phyloP scores from a whole-genome alignment of 2,329 filamentous ascomycete genomes.

The Cladosporium phlei region DNA sequence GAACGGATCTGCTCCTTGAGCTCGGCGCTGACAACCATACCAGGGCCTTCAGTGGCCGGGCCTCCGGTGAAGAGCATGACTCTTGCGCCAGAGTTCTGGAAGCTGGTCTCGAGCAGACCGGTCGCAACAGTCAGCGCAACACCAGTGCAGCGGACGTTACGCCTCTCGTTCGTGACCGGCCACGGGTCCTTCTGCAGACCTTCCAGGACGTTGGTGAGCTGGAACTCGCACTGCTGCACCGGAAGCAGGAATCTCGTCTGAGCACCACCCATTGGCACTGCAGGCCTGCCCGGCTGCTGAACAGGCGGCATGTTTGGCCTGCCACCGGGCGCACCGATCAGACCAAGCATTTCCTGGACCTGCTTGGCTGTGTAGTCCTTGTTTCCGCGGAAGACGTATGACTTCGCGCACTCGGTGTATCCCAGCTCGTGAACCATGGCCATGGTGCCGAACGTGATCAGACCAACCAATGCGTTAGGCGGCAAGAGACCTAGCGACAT shows the following conservation, averaged over 20 bases:
- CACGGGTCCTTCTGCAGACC: slow-evolving; percentile 95
- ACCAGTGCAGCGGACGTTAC: slow-evolving; percentile 85
- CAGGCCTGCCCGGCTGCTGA: slow-evolving; percentile 64
- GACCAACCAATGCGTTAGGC: slow-evolving; percentile 73
- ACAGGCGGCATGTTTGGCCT: slow-evolving; percentile 65
- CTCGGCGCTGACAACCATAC: slow-evolving; percentile 94
- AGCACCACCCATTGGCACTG: slow-evolving; percentile 67
- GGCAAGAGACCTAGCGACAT: slow-evolving; percentile 80
- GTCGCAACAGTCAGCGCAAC: slow-evolving; percentile 95
- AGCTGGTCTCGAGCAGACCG: slow-evolving; percentile 86
- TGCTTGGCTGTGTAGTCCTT: slow-evolving; percentile 98
- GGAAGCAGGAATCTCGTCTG: slow-evolving; percentile 88
- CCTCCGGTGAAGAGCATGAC: slow-evolving; percentile 98
- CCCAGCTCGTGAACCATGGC: slow-evolving; percentile 96
- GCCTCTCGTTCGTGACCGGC: slow-evolving; percentile 91
- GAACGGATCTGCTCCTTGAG: slow-evolving; percentile 94
- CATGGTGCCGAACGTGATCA: slow-evolving; percentile 92
- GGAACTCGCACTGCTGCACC: slow-evolving; percentile 92
- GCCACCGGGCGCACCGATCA: slow-evolving; percentile 61
- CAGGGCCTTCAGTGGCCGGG: slow-evolving; percentile 89
- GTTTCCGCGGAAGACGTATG: slow-evolving; percentile 94
- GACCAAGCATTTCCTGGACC: slow-evolving; percentile 97
- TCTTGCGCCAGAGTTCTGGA: slow-evolving; percentile 88
- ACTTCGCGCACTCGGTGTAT: slow-evolving; percentile 96
- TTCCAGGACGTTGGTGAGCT: slow-evolving; percentile 92